Base-by-base conservation (phyloP, 768 basidiomycete species). In the Termitomyces sp. region DNA sequence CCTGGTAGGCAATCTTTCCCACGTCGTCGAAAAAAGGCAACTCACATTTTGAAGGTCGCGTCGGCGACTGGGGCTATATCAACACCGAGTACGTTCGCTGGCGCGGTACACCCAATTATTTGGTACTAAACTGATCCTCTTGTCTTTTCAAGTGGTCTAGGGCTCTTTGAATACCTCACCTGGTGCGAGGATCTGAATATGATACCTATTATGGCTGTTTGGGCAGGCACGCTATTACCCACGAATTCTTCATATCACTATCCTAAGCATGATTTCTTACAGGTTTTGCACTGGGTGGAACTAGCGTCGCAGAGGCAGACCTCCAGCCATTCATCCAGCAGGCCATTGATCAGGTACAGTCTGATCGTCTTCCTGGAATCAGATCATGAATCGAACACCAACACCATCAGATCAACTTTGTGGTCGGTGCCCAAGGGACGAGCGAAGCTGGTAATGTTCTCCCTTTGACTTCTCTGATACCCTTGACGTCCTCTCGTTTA, bases 141-240 rank as follows among this genome's bases (percentile, higher is more conserved):
- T 12, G 12, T 42, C 28, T 37, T n/a, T 27, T 23, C 8, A 58
- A 72, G 71, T 47, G 70, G 70, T 28, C 51, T 71, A 9, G 70
- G 71, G 0, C 59, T 72, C 17, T 52, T 67, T 5, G 71, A 72
- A 52, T 72, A 69, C 60, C 69, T 86, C 51, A 62, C 73, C 34
- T 76, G 78, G 70, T 78, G 80, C 51, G 83, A 86, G 63, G 83
- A 84, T 59, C 66, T 79, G 54, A 74, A 72, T 1, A 80, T 81
- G 79, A 73, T 77, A 57, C 74, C 81, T 5, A 82, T 85, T 61
- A 82, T 85, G 82, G 83, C 81, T 8, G 76, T 86, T 23, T 85
- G 79, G 77, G 69, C 81, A 58, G 81, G 80, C 74, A 49, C 44
- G 32, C 19, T 17, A n/a, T 9, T 19, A n/a, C 34, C 19, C 11